Percentiles rank a stretch among this genome's conserved stretches.
phyloP scores from a whole-genome alignment of 2,329 filamentous ascomycete genomes.

The Trichophyton simii region DNA sequence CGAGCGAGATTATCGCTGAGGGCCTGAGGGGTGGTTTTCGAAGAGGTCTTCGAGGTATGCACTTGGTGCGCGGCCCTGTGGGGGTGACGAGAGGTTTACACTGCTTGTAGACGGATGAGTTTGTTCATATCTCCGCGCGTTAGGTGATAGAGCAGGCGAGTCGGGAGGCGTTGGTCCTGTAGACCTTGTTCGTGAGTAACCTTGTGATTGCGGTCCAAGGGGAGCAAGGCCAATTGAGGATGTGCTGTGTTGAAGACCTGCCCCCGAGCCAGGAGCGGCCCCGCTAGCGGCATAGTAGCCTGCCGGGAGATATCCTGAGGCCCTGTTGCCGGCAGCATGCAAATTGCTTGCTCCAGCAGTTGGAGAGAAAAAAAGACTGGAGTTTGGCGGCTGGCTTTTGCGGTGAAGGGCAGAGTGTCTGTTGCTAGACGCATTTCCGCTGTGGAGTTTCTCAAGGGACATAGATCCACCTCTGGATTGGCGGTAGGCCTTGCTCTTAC shows the following conservation, averaged over 20 bases:
- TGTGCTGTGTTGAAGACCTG: constrained; percentile 24
- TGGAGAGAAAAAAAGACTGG: constrained; percentile 86
- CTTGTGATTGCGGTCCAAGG: constrained; percentile 47
- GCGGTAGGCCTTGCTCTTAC: constrained; percentile 24
- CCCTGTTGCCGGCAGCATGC: constrained; percentile 48
- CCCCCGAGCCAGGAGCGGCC: constrained; percentile 36
- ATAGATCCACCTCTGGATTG: constrained; percentile 31
- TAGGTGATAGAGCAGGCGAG: constrained; percentile 46
- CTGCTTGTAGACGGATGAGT: constrained; percentile 42
- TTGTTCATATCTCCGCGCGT: constrained; percentile 26
- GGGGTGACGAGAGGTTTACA: constrained; percentile 50
- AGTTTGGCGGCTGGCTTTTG: constrained; percentile 43
- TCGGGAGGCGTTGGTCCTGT: constrained; percentile 48
- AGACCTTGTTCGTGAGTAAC: constrained; percentile 37
- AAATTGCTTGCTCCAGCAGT: constrained; percentile 54
- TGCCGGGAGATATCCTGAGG: constrained; percentile 69
- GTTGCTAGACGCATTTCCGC: constrained; percentile 18
- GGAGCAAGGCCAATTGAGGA: constrained; percentile 51
- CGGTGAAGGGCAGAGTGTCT: constrained; percentile 29
- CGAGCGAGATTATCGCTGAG: constrained; percentile 6
- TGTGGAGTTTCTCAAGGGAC: constrained; percentile 42
- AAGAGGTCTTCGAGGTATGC: constrained; percentile 84
- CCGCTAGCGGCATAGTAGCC: constrained; percentile 75
- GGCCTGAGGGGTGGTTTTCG: constrained; percentile 48
- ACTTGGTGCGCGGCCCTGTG: constrained; percentile 65